Evolutionary conservation across 176 grass and related monocot species (phyloP).

Genomic region (Oryza brachyantha): DNA sequence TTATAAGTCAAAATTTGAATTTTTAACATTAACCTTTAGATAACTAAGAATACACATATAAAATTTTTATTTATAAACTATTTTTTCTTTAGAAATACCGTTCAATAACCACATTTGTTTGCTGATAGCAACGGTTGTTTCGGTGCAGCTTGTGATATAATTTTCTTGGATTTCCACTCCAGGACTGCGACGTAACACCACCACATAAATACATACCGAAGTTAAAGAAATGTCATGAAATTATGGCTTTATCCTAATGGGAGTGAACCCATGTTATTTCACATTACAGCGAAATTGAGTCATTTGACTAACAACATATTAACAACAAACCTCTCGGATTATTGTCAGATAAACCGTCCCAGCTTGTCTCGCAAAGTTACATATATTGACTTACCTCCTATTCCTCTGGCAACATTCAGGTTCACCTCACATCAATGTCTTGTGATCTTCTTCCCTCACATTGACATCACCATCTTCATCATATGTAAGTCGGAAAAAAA

Average conservation of each 20-base stretch:
- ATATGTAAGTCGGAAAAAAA: slow-evolving; percentile 47
- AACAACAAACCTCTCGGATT: slow-evolving; percentile 36
- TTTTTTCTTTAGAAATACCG: too few relatives aligned
- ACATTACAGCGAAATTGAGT: not conserved
- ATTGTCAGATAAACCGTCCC: slow-evolving; percentile 30
- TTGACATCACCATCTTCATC: slow-evolving; percentile 39
- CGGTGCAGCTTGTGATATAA: too few relatives aligned
- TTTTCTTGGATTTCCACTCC: not conserved
- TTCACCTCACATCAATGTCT: slow-evolving; percentile 29
- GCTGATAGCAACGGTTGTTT: too few relatives aligned
- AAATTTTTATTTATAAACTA: too few relatives aligned
- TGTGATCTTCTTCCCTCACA: slow-evolving; percentile 39
- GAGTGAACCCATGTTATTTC: not conserved
- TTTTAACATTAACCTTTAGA: too few relatives aligned
- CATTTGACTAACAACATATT: not conserved
- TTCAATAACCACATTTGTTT: too few relatives aligned
- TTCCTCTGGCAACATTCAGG: slow-evolving; percentile 21
- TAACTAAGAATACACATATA: too few relatives aligned
- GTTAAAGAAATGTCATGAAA: not conserved
- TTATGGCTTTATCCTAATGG: not conserved
- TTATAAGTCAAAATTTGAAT: too few relatives aligned
- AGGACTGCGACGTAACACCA: not conserved
- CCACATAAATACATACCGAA: too few relatives aligned
- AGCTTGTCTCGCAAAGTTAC: slow-evolving; percentile 34
- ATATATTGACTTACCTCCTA: slow-evolving; percentile 21